Evolutionary conservation across 768 basidiomycete genomes (phyloP), one percentile per base, ranked within the genome.

Genomic region (Mycena filopes): DNA sequence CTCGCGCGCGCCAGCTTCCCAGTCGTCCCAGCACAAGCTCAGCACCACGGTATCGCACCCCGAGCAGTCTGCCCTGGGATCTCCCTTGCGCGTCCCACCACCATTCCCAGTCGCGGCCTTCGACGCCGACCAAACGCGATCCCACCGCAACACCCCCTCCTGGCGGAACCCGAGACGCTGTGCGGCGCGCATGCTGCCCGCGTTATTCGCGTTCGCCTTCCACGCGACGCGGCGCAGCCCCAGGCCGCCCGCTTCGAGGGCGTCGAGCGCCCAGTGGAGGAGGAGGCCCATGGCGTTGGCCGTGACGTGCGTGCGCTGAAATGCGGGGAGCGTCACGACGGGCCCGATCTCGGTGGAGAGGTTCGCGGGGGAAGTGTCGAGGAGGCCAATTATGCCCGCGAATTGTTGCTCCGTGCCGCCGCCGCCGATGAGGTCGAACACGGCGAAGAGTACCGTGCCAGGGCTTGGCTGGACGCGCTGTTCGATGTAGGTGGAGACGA

Each of bases 301-400:
- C 3, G 87, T 82, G 33, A 91, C 83, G 66, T 91, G 87, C 0
- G 88, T 91, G 18, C 86, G 79, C 62, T 90, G 89, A 72, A 88
- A 92, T 1, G 71, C 73, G 1, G 89, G 87, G 1, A 87, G 74
- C 42, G 86, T 82, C 48, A 88, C 76, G 38, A 89, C 76, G 66
- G 79, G 81, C 11, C 86, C 88, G 36, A 91, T 81, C 69, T 92
- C 89, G 9, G 82, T 80, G 23, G 71, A 74, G 15, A 87, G 78
- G 62, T 87, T 71, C 7, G 49, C 56, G 3, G 80, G 65, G 12
- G 78, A 81, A 5, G 84, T 77, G 66, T 85, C 82, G 53, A 87
- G 72, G 62, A 85, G 78, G 0, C 83, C 87, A 11, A 89, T 81
- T 9, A 80, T 76, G 0, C 87, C 89, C 4, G 89, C 89, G 16